Evolutionary conservation across 495 filamentous ascomycete genomes (phyloP).

Genomic region (Talaromyces stipitatus): DNA sequence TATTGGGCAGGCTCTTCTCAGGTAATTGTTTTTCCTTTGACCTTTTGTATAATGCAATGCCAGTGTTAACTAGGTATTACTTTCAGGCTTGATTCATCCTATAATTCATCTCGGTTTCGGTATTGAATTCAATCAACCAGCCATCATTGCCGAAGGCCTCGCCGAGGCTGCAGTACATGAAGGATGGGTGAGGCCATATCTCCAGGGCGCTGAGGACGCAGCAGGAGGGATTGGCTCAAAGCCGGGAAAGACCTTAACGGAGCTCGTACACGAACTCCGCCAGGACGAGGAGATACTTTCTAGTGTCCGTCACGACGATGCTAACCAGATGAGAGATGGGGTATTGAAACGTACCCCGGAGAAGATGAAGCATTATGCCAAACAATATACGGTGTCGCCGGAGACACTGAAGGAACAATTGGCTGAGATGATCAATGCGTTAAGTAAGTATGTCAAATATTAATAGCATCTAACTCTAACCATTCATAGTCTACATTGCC

Average conservation of each 20-base stretch:
- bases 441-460: conserved; percentile 28
- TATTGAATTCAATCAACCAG: conserved; percentile 30
- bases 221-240: conserved; percentile 23
- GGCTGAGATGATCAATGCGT: conserved; percentile 68
- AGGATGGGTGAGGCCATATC: conserved; percentile 36
- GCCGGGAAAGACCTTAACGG: conserved; percentile 39
- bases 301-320: conserved; percentile 44
- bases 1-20: conserved; percentile 50
- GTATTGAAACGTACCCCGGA: conserved; percentile 53
- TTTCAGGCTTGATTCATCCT: conserved; percentile 15
- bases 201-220: conserved; percentile 47
- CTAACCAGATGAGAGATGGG: conserved; percentile 59
- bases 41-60: neutral
- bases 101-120: conserved; percentile 33
- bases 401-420: conserved; percentile 58
- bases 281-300: conserved; percentile 44
- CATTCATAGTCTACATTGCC: conserved; percentile 48
- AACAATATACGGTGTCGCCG: conserved; percentile 50
- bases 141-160: conserved; percentile 25
- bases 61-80: neutral
- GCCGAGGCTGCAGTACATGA: conserved; percentile 65
- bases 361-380: conserved; percentile 53
- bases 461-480: neutral
- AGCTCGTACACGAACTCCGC: conserved; percentile 52
- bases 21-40: conserved; percentile 28